Evolutionary conservation across 306 rosid species (phyloP).

Genomic region (Sicyos baderoa): DNA sequence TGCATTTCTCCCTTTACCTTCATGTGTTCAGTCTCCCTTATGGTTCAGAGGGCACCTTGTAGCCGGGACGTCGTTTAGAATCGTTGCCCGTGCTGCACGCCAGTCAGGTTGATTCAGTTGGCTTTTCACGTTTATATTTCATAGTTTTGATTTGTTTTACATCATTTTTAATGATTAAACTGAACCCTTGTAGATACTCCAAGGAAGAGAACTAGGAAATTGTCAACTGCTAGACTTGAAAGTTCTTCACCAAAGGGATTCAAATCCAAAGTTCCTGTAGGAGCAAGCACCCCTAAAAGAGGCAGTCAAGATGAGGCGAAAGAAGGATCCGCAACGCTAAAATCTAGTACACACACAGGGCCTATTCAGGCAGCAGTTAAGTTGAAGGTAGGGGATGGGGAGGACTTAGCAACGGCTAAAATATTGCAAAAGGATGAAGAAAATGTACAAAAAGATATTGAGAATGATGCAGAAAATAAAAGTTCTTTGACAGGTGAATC

Average conservation of each 20-base stretch:
- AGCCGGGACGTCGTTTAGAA: constrained; percentile 33
- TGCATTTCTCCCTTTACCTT: constrained; percentile 13
- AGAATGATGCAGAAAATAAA: constrained; percentile 29
- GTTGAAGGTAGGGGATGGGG: constrained; percentile 22
- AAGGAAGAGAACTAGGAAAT: constrained; percentile 47
- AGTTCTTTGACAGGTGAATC: constrained; percentile 28
- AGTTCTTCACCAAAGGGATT: constrained; percentile 48
- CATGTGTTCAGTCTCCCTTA: constrained; percentile 47
- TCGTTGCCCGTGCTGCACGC: constrained; percentile 57
- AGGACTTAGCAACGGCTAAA: constrained; percentile 26
- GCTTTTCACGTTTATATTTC: constrained; percentile 17
- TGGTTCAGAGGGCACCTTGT: constrained; percentile 37
- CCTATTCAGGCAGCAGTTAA: constrained; percentile 27
- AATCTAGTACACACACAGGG: constrained; percentile 33
- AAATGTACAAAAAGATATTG: constrained; percentile 11
- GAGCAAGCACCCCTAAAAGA: constrained; percentile 32
- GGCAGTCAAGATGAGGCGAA: constrained; percentile 32
- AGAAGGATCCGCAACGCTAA: constrained; percentile 36
- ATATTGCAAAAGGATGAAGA: constrained; percentile 14
- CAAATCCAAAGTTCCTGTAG: constrained; percentile 32
- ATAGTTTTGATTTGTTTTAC: background rate
- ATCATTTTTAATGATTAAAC: background rate
- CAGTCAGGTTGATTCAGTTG: constrained; percentile 19
- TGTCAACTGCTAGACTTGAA: constrained; percentile 38
- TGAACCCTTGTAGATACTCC: constrained; percentile 45